phyloP scores from a whole-genome alignment of 129 eudicot species.

The Artemisia annua region DNA sequence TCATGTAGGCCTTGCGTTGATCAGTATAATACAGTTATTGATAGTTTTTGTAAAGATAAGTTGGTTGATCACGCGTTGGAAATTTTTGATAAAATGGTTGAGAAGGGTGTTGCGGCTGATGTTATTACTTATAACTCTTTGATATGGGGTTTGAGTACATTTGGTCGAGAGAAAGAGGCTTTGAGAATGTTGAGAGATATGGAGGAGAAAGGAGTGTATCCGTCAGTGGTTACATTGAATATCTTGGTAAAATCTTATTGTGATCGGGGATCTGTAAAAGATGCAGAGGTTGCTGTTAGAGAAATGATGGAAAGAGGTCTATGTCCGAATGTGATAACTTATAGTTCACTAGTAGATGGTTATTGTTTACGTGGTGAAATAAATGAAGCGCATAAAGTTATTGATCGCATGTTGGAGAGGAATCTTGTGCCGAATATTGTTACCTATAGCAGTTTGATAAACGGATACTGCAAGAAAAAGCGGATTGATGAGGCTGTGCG shows the following conservation, averaged over 20 bases:
- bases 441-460: background rate
- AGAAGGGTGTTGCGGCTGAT: background rate
- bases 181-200: background rate
- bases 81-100: background rate
- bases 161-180: conserved; percentile 14
- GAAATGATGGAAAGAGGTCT: conserved; percentile 13
- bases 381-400: conserved; percentile 4
- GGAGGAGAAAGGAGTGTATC: background rate
- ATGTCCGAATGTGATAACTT: background rate
- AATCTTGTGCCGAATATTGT: background rate
- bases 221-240: background rate
- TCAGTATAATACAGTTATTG: background rate
- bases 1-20: background rate
- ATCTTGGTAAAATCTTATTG: background rate
- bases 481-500: background rate
- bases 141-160: background rate
- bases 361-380: background rate
- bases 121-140: conserved; percentile 1
- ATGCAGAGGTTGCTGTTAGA: background rate
- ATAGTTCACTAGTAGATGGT: background rate
- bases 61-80: background rate
- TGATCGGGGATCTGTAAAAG: background rate
- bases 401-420: background rate
- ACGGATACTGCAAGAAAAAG: conserved; percentile 1
- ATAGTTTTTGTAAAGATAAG: conserved; percentile 1